Percentiles rank a stretch among this genome's conserved stretches.
Conservation (phyloP, 1,139 yeast species). For the Suhomyces ambrosiae region DNA sequence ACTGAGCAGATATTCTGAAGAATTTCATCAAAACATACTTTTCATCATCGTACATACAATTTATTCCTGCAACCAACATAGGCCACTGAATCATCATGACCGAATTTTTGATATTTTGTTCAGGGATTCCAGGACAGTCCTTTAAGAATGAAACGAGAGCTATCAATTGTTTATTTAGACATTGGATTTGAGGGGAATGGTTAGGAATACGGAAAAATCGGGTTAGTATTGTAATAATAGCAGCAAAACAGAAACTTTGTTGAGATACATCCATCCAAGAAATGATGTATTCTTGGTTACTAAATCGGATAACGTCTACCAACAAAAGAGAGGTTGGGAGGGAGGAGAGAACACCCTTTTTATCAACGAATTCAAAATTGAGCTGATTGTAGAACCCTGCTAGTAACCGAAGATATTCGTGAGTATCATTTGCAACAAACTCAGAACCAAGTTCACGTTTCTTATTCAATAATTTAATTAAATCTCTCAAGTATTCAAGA, state of each 20-base stretch:
- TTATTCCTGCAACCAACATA: conserved; percentile 22
- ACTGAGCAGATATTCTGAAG: conserved; percentile 16
- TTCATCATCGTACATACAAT: conserved; percentile 17
- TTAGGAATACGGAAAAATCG: conserved; percentile 16
- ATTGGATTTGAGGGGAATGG: conserved; percentile 20
- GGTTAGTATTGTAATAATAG: conserved; percentile 19
- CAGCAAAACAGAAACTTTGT: conserved; percentile 20
- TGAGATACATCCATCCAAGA: conserved; percentile 25
- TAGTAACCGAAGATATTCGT: conserved; percentile 20
- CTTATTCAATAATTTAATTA: conserved; percentile 19
- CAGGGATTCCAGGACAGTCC: conserved; percentile 14
- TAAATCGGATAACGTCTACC: conserved; percentile 16
- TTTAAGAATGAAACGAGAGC: conserved; percentile 16
- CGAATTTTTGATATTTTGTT: conserved; percentile 15
- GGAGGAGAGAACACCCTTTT: conserved; percentile 12
- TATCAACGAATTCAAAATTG: conserved; percentile 12
- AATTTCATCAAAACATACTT: conserved; percentile 17
- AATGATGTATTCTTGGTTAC: conserved; percentile 13
- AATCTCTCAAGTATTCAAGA: conserved; percentile 17
- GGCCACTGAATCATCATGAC: conserved; percentile 27
- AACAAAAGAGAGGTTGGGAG: conserved; percentile 14
- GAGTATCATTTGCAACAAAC: conserved; percentile 14
- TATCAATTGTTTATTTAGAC: conserved; percentile 15
- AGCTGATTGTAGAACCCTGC: conserved; percentile 15
- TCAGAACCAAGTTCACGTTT: conserved; percentile 11